Percentiles rank a stretch among this genome's conserved stretches.
Conservation (phyloP, 1,139 yeast species). For the Zygosaccharomyces sapae region DNA sequence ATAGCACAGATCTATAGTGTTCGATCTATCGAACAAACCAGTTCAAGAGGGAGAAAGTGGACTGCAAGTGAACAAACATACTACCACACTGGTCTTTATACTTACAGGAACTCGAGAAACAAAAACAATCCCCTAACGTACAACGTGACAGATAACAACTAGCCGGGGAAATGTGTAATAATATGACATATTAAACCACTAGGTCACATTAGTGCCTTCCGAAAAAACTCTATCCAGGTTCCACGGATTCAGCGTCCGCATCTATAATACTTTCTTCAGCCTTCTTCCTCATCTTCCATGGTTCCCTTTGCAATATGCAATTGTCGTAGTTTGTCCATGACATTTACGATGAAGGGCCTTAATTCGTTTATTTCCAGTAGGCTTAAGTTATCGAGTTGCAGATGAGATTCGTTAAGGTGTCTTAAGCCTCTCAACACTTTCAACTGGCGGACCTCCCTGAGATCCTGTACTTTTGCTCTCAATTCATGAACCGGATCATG, state of each 20-base stretch:
- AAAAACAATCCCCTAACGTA: constrained; percentile 7
- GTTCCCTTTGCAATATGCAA: constrained; percentile 13
- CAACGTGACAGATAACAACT: constrained; percentile 1
- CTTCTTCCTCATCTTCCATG: neutral
- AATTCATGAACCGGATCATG: constrained; percentile 57
- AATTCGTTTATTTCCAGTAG: constrained; percentile 82
- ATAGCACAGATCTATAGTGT: neutral
- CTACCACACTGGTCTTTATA: constrained; percentile 3
- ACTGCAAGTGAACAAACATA: neutral
- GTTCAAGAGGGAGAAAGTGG: neutral
- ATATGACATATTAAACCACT: neutral
- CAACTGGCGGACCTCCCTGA: constrained; percentile 75
- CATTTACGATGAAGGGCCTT: constrained; percentile 70
- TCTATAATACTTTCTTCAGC: neutral
- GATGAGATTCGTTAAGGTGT: constrained; percentile 75
- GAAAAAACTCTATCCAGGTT: too few species aligned
- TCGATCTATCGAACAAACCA: neutral
- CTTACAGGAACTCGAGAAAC: neutral
- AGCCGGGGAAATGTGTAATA: neutral
- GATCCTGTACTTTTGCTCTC: constrained; percentile 65
- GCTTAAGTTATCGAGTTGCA: constrained; percentile 79
- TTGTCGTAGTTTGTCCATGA: constrained; percentile 64
- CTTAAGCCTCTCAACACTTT: constrained; percentile 77
- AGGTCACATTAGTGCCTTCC: neutral
- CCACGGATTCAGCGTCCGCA: too few species aligned